Evolutionary conservation across 768 basidiomycete genomes (phyloP).

Genomic region (Tylopilus balloui): DNA sequence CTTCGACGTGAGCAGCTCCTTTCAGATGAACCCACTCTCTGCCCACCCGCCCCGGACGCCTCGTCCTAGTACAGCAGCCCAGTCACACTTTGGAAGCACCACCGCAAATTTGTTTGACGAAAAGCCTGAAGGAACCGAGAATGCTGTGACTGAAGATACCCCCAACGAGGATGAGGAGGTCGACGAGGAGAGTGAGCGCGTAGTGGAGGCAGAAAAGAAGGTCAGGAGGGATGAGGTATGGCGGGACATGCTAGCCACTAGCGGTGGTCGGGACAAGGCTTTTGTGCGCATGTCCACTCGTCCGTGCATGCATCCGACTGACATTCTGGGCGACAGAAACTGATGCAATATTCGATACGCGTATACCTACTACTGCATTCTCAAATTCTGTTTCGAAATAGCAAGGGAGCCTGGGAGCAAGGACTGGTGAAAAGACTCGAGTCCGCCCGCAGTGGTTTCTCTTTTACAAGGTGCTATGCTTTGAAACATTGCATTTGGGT

Average conservation of each 20-base stretch:
- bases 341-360: slow-evolving; percentile 79
- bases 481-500: background rate
- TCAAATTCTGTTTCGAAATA: slow-evolving; percentile 46
- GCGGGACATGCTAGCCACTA: slow-evolving; percentile 75
- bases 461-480: slow-evolving; percentile 61
- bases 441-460: slow-evolving; percentile 54
- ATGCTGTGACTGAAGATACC: slow-evolving; percentile 10
- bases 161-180: slow-evolving; percentile 39
- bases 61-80: slow-evolving; percentile 31
- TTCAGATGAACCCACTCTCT: slow-evolving; percentile 80
- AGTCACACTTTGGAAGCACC: slow-evolving; percentile 24
- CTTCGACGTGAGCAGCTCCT: slow-evolving; percentile 57
- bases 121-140: slow-evolving; percentile 35
- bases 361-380: slow-evolving; percentile 70
- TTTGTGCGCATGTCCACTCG: slow-evolving; percentile 51
- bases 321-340: slow-evolving; percentile 51
- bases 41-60: slow-evolving; percentile 77
- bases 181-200: slow-evolving; percentile 46
- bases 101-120: slow-evolving; percentile 37
- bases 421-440: slow-evolving; percentile 57
- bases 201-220: slow-evolving; percentile 41
- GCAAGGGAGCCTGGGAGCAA: slow-evolving; percentile 45
- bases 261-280: slow-evolving; percentile 78
- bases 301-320: background rate
- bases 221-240: slow-evolving; percentile 67